A percentile compares a stretch with the other conserved stretches of the same genome.
These are phyloP conservation scores for Thelonectria olida DNA, from an alignment of 2,329 filamentous ascomycete genomes.

Conservation along the genomic window DNA sequence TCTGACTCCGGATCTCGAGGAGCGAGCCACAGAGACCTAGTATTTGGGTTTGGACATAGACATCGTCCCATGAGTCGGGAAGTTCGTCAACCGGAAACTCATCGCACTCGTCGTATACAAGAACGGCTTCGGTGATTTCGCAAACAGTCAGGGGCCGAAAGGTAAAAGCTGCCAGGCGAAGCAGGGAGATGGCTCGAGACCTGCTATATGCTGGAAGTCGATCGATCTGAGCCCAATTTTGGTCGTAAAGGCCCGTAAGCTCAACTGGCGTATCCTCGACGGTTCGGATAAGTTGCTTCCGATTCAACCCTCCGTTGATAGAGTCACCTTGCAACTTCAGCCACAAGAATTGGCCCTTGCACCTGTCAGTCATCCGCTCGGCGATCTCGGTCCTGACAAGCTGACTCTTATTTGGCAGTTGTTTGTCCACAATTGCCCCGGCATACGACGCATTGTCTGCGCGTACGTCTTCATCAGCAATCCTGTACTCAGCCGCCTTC, in stretches of 20 bases:
- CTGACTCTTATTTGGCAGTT: constrained; percentile 38
- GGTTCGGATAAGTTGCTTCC: constrained; percentile 39
- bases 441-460: not conserved
- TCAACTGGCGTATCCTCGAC: constrained; percentile 42
- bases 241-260: constrained; percentile 42
- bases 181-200: constrained; percentile 34
- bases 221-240: constrained; percentile 41
- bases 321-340: constrained; percentile 41
- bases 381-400: constrained; percentile 28
- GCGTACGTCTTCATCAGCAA: not conserved
- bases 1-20: not conserved
- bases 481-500: not conserved
- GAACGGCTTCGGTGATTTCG: not conserved
- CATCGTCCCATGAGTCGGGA: not conserved
- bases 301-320: constrained; percentile 36
- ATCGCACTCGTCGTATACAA: not conserved
- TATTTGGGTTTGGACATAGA: not conserved
- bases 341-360: constrained; percentile 46
- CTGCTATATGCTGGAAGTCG: constrained; percentile 16
- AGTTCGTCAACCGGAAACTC: not conserved
- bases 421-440: constrained; percentile 35
- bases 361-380: constrained; percentile 35
- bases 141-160: constrained; percentile 19
- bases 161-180: constrained; percentile 43
- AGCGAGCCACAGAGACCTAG: not conserved